A percentile compares a stretch with the other conserved stretches of the same genome.
Evolutionary conservation across 345 rosid genomes (phyloP).

Genomic region (Hevea brasiliensis): DNA sequence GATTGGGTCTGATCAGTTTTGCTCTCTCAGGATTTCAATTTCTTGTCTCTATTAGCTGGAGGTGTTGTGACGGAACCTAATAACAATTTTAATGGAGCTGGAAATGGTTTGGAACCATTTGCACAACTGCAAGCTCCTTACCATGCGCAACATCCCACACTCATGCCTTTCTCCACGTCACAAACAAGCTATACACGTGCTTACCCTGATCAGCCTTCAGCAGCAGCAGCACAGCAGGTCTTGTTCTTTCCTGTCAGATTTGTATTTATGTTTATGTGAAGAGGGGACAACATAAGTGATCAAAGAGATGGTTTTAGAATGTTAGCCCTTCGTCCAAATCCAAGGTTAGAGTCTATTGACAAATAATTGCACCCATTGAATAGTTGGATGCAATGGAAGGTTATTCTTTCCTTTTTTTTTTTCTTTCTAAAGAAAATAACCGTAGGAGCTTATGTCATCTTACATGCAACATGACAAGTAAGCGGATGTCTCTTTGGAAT

Average conservation of each 20-base stretch:
- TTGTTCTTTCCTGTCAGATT: neutral
- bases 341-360: neutral
- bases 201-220: slow-evolving; percentile 45
- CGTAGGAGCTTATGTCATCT: neutral
- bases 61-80: slow-evolving; percentile 26
- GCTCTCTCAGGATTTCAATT: slow-evolving; percentile 54
- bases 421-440: no score
- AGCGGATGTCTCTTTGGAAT: neutral
- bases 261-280: neutral
- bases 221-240: slow-evolving; percentile 65
- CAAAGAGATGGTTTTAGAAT: neutral
- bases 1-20: slow-evolving; percentile 19
- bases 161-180: slow-evolving; percentile 28
- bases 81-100: slow-evolving; percentile 19
- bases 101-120: slow-evolving; percentile 29
- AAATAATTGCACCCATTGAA: neutral
- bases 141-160: slow-evolving; percentile 39
- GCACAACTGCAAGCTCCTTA: slow-evolving; percentile 41
- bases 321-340: no score
- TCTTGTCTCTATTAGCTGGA: slow-evolving; percentile 59
- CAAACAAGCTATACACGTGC: slow-evolving; percentile 32
- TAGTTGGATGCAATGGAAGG: neutral
- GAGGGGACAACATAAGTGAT: neutral
- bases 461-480: neutral
- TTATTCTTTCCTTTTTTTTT: no score